A percentile compares a stretch with the other conserved stretches of the same genome.
These are phyloP conservation scores for Amaranthus hypochondriacus DNA, from an alignment of 148 eudicot species.

Conservation along the genomic window DNA sequence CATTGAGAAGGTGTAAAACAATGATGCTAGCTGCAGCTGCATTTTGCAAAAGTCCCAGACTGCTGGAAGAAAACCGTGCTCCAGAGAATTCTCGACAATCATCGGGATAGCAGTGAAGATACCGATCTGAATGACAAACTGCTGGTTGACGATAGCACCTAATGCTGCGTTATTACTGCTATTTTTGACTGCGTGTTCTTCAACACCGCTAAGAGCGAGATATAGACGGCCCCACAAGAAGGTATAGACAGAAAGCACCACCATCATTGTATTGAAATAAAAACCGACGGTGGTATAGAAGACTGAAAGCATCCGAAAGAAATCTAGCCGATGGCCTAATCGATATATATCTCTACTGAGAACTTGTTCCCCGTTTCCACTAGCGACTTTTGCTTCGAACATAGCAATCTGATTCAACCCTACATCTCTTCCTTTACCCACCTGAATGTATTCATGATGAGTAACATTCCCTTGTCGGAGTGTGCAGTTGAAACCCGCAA, in stretches of 20 bases:
- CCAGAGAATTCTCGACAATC: slow-evolving; percentile 90
- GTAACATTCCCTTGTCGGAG: slow-evolving; percentile 89
- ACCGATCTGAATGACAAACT: slow-evolving; percentile 78
- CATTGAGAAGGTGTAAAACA: slow-evolving; percentile 82
- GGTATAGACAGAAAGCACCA: slow-evolving; percentile 63
- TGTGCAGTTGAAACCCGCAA: slow-evolving; percentile 92
- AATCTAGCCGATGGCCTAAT: slow-evolving; percentile 87
- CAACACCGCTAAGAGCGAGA: slow-evolving; percentile 89
- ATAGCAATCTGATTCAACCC: slow-evolving; percentile 92
- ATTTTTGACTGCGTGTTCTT: slow-evolving; percentile 30
- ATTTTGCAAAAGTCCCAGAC: slow-evolving; percentile 80
- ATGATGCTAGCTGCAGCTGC: slow-evolving; percentile 78
- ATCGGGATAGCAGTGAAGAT: slow-evolving; percentile 91
- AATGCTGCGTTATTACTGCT: slow-evolving; percentile 61
- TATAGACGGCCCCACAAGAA: slow-evolving; percentile 94
- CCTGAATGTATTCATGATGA: slow-evolving; percentile 93
- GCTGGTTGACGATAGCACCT: slow-evolving; percentile 78
- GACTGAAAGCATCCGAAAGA: slow-evolving; percentile 93
- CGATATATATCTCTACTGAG: slow-evolving; percentile 92
- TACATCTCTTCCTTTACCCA: slow-evolving; percentile 97
- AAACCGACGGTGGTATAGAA: slow-evolving; percentile 82
- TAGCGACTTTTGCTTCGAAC: slow-evolving; percentile 98
- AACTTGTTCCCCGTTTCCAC: slow-evolving; percentile 97
- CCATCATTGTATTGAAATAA: slow-evolving; percentile 78
- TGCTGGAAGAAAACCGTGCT: slow-evolving; percentile 86